phyloP scores from a whole-genome alignment of 225 moss, liverwort and hornwort genomes.

The Polytrichum formosum region DNA sequence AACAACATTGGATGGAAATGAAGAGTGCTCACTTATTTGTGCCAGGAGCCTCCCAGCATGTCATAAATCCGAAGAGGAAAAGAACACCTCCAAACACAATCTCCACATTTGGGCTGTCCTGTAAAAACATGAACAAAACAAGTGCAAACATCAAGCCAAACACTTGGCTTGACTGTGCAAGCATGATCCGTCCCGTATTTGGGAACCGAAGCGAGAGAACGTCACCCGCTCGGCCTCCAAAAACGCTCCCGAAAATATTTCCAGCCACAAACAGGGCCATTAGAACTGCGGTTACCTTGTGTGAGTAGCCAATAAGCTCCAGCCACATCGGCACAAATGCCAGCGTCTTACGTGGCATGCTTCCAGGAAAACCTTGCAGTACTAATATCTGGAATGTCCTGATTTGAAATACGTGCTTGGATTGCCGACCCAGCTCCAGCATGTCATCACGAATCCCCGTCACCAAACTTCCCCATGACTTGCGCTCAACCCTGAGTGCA shows the following conservation, averaged over 20 bases:
- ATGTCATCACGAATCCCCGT: not conserved
- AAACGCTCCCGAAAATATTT: not conserved
- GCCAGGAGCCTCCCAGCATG: not conserved
- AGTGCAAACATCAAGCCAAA: not conserved
- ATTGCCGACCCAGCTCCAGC: not conserved
- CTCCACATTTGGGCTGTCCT: not conserved
- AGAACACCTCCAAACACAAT: not conserved
- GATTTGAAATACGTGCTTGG: constrained; percentile 4
- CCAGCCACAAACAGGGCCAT: not conserved
- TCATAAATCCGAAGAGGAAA: constrained; percentile 1
- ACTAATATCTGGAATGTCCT: constrained; percentile 7
- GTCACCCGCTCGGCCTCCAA: constrained; percentile 6
- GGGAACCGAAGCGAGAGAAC: not conserved
- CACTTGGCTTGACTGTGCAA: not conserved
- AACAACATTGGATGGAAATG: no score
- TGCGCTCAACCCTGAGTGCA: no score
- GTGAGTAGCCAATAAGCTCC: constrained; percentile 9
- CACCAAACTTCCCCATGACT: no score
- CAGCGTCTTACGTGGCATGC: not conserved
- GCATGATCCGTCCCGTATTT: constrained; percentile 4
- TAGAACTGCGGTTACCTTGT: constrained; percentile 1
- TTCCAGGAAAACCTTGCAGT: constrained; percentile 3
- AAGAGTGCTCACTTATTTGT: constrained; percentile 7
- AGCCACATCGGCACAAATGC: constrained; percentile 11
- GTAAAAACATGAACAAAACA: constrained; percentile 1